Conservation (phyloP, 2,329 filamentous ascomycete genomes). For the Paecilomyces fulvus region DNA sequence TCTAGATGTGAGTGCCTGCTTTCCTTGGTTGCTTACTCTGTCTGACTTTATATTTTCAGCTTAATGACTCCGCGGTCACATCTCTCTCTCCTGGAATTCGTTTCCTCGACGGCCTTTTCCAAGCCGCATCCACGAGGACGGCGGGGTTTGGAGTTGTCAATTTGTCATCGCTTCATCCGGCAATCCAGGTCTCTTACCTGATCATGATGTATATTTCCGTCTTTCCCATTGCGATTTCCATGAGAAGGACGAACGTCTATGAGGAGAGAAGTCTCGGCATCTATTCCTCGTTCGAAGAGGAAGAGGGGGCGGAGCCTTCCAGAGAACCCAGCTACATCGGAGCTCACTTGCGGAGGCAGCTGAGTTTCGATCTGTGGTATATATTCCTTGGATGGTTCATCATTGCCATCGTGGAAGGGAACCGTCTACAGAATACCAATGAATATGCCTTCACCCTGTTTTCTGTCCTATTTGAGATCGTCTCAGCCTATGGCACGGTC, state of each 20-base stretch:
- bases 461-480: conserved; percentile 68
- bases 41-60: conserved; percentile 36
- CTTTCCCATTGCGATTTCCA: conserved; percentile 90
- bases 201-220: conserved; percentile 99
- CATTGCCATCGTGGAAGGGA: conserved; percentile 79
- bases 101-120: conserved; percentile 80
- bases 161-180: conserved; percentile 70
- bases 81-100: conserved; percentile 62
- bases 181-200: conserved; percentile 86
- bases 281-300: conserved; percentile 59
- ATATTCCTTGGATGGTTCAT: conserved; percentile 91
- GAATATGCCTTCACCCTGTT: conserved; percentile 58
- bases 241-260: conserved; percentile 91
- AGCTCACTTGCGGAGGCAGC: conserved; percentile 80
- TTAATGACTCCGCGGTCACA: conserved; percentile 63
- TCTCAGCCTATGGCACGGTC: conserved; percentile 90
- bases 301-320: conserved; percentile 44
- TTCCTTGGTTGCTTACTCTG: conserved; percentile 6
- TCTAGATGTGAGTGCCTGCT: conserved; percentile 60
- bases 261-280: conserved; percentile 64
- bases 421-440: conserved; percentile 54
- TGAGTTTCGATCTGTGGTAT: conserved; percentile 97
- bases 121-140: conserved; percentile 80
- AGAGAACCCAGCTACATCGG: conserved; percentile 74
- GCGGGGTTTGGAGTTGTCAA: conserved; percentile 82